Conservation (phyloP, 768 basidiomycete genomes). For the Lactarius trivialis region DNA sequence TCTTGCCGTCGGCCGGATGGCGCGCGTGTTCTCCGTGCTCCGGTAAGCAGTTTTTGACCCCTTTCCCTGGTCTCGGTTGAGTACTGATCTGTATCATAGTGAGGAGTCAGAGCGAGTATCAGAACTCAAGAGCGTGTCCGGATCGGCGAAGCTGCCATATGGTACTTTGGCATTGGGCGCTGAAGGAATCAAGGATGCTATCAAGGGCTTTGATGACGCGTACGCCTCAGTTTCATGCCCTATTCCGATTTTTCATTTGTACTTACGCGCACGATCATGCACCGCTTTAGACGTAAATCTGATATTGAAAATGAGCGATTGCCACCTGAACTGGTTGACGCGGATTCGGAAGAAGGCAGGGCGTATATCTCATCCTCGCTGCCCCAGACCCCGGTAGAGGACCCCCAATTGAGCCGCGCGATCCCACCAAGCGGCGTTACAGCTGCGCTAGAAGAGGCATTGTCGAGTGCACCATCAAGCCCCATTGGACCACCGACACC, state of each 20-base stretch:
- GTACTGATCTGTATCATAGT: constrained; percentile 36
- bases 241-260: background rate
- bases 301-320: constrained; percentile 99
- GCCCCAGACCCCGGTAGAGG: constrained; percentile 54
- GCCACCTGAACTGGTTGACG: constrained; percentile 93
- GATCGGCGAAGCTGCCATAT: constrained; percentile 70
- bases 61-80: background rate
- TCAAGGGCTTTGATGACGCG: constrained; percentile 93
- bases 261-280: background rate
- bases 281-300: constrained; percentile 67
- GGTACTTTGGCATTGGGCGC: constrained; percentile 81
- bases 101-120: constrained; percentile 98
- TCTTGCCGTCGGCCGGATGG: constrained; percentile 93
- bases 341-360: constrained; percentile 61
- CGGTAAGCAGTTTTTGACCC: constrained; percentile 48
- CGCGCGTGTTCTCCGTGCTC: constrained; percentile 90
- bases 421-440: constrained; percentile 29
- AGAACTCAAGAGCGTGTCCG: constrained; percentile 88
- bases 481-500: constrained; percentile 26
- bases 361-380: constrained; percentile 42
- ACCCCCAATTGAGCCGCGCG: constrained; percentile 24
- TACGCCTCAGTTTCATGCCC: constrained; percentile 39
- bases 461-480: constrained; percentile 24
- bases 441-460: constrained; percentile 30
- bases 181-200: constrained; percentile 93